phyloP scores from a whole-genome alignment of 1,139 yeast genomes.

The Geotrichum restrictum region DNA sequence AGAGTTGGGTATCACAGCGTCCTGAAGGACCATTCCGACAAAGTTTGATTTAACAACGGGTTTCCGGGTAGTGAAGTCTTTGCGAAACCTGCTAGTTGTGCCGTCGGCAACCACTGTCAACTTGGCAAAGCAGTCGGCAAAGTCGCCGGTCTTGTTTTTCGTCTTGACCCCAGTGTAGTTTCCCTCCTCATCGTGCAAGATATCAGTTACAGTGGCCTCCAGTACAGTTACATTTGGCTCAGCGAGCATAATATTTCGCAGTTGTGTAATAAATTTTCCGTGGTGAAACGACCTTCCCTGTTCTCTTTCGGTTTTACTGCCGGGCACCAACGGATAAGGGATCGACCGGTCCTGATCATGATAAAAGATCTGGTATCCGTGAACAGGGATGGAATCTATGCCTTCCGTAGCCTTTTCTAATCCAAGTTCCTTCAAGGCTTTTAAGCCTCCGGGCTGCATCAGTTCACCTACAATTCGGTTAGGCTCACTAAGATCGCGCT shows the following conservation, averaged over 20 bases:
- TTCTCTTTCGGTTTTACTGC: slow-evolving; percentile 36
- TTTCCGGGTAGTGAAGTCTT: slow-evolving; percentile 55
- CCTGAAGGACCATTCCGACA: slow-evolving; percentile 70
- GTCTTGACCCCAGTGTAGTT: slow-evolving; percentile 63
- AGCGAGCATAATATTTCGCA: slow-evolving; percentile 63
- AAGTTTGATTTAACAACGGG: slow-evolving; percentile 79
- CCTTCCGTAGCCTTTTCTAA: slow-evolving; percentile 73
- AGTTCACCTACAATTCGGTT: slow-evolving; percentile 96
- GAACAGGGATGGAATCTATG: slow-evolving; percentile 72
- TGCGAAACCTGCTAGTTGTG: slow-evolving; percentile 87
- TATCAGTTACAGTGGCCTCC: slow-evolving; percentile 74
- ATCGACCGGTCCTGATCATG: slow-evolving; percentile 54
- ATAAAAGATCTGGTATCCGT: slow-evolving; percentile 78
- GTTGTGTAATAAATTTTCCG: slow-evolving; percentile 76
- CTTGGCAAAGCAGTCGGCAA: slow-evolving; percentile 48
- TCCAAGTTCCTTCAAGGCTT: slow-evolving; percentile 76
- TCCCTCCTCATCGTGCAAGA: slow-evolving; percentile 50
- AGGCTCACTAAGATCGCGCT: slow-evolving; percentile 87
- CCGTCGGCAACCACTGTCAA: slow-evolving; percentile 87
- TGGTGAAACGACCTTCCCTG: slow-evolving; percentile 83
- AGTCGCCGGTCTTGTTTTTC: slow-evolving; percentile 18
- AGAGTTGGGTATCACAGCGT: slow-evolving; percentile 68
- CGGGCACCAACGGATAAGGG: slow-evolving; percentile 55
- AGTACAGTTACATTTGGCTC: slow-evolving; percentile 64
- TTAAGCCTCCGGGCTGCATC: slow-evolving; percentile 91